Evolutionary conservation across 2,329 filamentous ascomycete genomes (phyloP), one percentile per base, ranked within the genome.

Genomic region (Ophiosphaerella herpotricha): DNA sequence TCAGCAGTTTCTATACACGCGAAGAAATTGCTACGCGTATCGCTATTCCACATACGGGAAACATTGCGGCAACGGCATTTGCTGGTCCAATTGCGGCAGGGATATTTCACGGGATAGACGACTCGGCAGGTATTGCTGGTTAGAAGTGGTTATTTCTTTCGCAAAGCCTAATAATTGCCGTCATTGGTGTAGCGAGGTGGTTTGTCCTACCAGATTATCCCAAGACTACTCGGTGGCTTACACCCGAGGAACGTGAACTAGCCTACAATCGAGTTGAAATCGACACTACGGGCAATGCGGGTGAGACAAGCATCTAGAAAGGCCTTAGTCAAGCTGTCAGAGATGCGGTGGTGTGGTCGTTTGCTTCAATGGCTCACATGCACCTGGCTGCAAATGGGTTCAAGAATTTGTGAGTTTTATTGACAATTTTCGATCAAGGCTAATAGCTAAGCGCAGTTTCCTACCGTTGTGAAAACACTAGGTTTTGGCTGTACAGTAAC

Each of bases 201-300:
- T 58, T 66, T 39, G 4, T 5, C 18, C 57, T 67, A 2, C 61
- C 64, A 2, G 53, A 67, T 39, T 39, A 47, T n/a, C 64, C 63
- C 1, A 59, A 72, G 1, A 63, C 68, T 2, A 79, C 77, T 0
- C 58, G 59, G 16, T 80, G 78, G 77, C 66, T 80, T 6, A 74
- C 58, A 1, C 67, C 63, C 0, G 72, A 74, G 2, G 76, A 82
- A 59, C 71, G 74, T 21, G 67, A 78, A 40, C 39, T 66, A 7
- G 63, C 64, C 2, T 58, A 67, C 18, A 39, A 54, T 26, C 56
- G 61, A 7, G 63, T 67, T 60, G 71, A 75, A 48, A 64, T 66
- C 26, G 80, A 83, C 49, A 81, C 78, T 68, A 40, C 75, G 65
- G 2, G 52, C 67, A 7, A 54, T 67, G 18, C 70, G 65, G 47